Conservation (phyloP, 306 rosid genomes). For the Vicia villosa region DNA sequence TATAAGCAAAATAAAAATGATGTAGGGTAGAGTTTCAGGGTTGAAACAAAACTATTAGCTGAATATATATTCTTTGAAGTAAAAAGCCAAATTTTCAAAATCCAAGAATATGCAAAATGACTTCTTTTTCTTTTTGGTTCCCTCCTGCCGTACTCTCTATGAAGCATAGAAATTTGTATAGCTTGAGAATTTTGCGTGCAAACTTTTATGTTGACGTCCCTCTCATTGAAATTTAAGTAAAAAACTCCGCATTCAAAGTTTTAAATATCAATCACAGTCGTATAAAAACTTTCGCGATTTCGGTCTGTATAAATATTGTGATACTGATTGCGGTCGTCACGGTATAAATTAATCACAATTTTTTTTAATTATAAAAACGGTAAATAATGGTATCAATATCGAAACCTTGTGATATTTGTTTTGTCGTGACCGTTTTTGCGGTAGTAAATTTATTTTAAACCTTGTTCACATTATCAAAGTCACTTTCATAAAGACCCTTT, state of each 20-base stretch:
- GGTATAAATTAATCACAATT: too few relatives aligned
- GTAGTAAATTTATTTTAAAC: too few relatives aligned
- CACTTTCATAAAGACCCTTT: slow-evolving; percentile 56
- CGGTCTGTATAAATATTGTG: too few relatives aligned
- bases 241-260: too few relatives aligned
- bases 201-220: slow-evolving; percentile 36
- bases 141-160: neutral
- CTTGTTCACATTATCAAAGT: slow-evolving; percentile 36
- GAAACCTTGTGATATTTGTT: too few relatives aligned
- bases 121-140: slow-evolving; percentile 25
- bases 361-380: too few relatives aligned
- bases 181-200: slow-evolving; percentile 33
- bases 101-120: slow-evolving; percentile 31
- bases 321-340: too few relatives aligned
- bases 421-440: too few relatives aligned
- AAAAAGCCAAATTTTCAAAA: slow-evolving; percentile 29
- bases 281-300: too few relatives aligned
- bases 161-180: slow-evolving; percentile 4
- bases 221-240: slow-evolving; percentile 36
- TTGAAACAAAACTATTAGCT: neutral
- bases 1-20: neutral
- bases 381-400: too few relatives aligned
- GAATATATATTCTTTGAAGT: slow-evolving; percentile 34
- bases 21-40: slow-evolving; percentile 3
- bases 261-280: too few relatives aligned